phyloP scores from a whole-genome alignment of 2,329 filamentous ascomycete genomes.

The Achaetomium macrosporum region DNA sequence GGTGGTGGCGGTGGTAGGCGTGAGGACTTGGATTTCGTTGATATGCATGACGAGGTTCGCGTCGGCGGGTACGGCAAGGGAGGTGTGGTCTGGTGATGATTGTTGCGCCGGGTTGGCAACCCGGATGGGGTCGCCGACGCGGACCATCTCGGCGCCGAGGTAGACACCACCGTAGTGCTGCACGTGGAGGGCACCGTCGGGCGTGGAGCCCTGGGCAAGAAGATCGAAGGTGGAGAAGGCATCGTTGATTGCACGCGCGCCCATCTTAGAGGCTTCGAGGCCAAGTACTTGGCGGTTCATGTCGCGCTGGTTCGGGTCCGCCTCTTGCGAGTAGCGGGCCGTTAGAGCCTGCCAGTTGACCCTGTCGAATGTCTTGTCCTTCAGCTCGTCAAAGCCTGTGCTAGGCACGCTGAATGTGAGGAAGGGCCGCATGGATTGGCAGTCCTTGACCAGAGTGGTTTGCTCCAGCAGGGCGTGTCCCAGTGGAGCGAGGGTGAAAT shows the following conservation, averaged over 20 bases:
- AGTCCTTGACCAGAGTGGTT: slow-evolving; percentile 21
- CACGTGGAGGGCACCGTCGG: slow-evolving; percentile 15
- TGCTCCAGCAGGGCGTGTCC: slow-evolving; percentile 26
- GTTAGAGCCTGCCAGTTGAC: slow-evolving; percentile 29
- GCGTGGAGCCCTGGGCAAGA: slow-evolving; percentile 16
- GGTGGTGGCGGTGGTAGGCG: slow-evolving; percentile 3
- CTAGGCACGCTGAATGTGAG: slow-evolving; percentile 34
- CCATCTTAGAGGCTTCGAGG: slow-evolving; percentile 36
- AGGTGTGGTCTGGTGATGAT: background rate
- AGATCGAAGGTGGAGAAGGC: slow-evolving; percentile 32
- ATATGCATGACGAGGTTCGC: slow-evolving; percentile 28
- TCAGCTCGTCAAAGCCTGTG: slow-evolving; percentile 22
- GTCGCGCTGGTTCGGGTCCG: slow-evolving; percentile 14
- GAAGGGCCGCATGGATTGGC: slow-evolving; percentile 32
- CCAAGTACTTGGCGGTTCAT: slow-evolving; percentile 24
- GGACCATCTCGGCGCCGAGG: slow-evolving; percentile 33
- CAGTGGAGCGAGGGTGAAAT: slow-evolving; percentile 29
- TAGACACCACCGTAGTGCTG: slow-evolving; percentile 30
- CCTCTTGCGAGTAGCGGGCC: slow-evolving; percentile 16
- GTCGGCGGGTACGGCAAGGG: slow-evolving; percentile 5
- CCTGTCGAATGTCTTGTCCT: slow-evolving; percentile 25
- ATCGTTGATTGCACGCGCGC: slow-evolving; percentile 32
- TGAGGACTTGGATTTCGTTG: slow-evolving; percentile 23
- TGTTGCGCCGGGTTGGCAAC: slow-evolving; percentile 21
- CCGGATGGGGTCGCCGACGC: slow-evolving; percentile 31